phyloP scores from a whole-genome alignment of 441 rosid species.

The Gossypium davidsonii region DNA sequence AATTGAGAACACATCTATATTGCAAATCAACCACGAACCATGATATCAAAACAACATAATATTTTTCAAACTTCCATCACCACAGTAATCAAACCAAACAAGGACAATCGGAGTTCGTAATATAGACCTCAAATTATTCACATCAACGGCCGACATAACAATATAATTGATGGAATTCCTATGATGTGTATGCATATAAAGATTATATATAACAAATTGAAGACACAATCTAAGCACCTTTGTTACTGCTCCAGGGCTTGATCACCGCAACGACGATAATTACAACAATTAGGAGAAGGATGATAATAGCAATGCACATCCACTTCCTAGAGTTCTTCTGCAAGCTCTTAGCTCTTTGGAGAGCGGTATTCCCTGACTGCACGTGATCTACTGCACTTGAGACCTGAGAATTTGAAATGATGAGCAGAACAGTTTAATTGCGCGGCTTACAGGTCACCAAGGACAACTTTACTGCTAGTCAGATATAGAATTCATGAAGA shows the following conservation, averaged over 20 bases:
- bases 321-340: constrained; percentile 90
- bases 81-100: not conserved
- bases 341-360: constrained; percentile 65
- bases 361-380: constrained; percentile 71
- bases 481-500: not conserved
- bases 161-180: not conserved
- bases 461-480: not conserved
- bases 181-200: not conserved
- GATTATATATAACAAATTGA: constrained; percentile 13
- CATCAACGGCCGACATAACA: constrained; percentile 17
- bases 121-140: constrained; percentile 10
- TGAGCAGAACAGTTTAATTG: not conserved
- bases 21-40: not conserved
- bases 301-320: constrained; percentile 84
- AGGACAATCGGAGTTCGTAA: not conserved
- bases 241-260: constrained; percentile 75
- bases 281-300: constrained; percentile 66
- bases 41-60: not conserved
- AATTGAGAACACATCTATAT: not conserved
- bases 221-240: constrained; percentile 50
- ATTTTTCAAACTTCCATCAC: not conserved
- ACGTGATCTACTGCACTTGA: constrained; percentile 92
- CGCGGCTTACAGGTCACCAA: not conserved
- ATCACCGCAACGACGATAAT: constrained; percentile 60
- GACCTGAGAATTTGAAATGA: constrained; percentile 40